Conservation (phyloP, 1,284 basidiomycete species). For the Fistulinella cinereoalba region DNA sequence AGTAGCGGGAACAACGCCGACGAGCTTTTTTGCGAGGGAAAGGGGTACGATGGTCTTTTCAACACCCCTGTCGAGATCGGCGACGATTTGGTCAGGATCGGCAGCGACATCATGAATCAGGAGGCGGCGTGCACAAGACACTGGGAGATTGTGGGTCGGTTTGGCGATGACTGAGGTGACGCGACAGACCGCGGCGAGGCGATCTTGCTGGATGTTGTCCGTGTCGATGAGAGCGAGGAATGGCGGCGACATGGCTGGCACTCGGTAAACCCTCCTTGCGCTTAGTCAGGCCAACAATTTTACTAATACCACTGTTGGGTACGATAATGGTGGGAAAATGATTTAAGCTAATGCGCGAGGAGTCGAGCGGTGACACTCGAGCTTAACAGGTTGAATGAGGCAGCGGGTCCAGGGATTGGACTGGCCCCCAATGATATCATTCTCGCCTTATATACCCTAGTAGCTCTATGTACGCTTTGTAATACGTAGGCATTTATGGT, state of each 20-base stretch:
- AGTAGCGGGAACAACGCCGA: slow-evolving; percentile 66
- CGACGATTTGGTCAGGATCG: slow-evolving; percentile 56
- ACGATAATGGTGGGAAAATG: too few species aligned
- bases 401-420: too few species aligned
- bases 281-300: too few species aligned
- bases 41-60: slow-evolving; percentile 75
- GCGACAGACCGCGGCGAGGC: slow-evolving; percentile 63
- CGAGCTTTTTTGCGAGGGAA: slow-evolving; percentile 61
- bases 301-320: too few species aligned
- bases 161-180: slow-evolving; percentile 73
- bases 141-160: slow-evolving; percentile 33
- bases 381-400: too few species aligned
- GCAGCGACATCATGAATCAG: slow-evolving; percentile 52
- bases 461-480: too few species aligned
- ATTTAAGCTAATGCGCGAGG: too few species aligned
- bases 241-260: slow-evolving; percentile 30
- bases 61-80: slow-evolving; percentile 72
- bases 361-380: too few species aligned
- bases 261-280: too few species aligned
- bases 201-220: slow-evolving; percentile 38
- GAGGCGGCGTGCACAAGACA: slow-evolving; percentile 44
- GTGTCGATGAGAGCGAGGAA: slow-evolving; percentile 62
- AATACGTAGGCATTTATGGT: too few species aligned
- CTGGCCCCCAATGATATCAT: too few species aligned
- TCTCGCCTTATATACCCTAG: too few species aligned